Conservation (phyloP, 352 stramenopile species). For the Phytopythium litorale region DNA sequence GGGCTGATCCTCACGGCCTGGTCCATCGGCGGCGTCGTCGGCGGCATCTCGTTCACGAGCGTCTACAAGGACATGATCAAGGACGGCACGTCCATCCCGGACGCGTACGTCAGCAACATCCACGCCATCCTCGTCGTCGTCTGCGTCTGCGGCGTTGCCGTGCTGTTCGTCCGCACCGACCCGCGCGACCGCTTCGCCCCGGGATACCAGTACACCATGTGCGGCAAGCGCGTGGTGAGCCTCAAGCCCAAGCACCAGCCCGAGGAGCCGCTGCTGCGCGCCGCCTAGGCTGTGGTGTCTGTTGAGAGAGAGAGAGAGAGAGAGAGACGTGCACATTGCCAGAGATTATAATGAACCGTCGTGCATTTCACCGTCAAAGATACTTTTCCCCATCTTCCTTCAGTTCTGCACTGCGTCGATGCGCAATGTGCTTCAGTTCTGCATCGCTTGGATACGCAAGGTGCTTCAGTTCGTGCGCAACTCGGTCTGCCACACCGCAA, state of each 20-base stretch:
- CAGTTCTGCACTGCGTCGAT: too few species aligned
- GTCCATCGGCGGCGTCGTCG: constrained; percentile 70
- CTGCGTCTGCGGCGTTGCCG: constrained; percentile 43
- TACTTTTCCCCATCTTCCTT: too few species aligned
- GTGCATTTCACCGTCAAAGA: too few species aligned
- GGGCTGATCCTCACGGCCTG: constrained; percentile 70
- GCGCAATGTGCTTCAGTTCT: too few species aligned
- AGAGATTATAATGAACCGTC: too few species aligned
- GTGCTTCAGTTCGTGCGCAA: too few species aligned
- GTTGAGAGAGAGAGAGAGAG: background rate
- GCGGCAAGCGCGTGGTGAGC: constrained; percentile 48
- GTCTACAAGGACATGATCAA: constrained; percentile 36
- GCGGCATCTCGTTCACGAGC: constrained; percentile 68
- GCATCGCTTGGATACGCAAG: too few species aligned
- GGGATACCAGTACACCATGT: constrained; percentile 67
- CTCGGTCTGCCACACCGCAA: too few species aligned
- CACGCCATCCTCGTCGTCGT: constrained; percentile 61
- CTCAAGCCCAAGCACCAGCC: constrained; percentile 41
- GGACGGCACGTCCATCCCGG: constrained; percentile 25
- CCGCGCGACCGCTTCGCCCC: constrained; percentile 57
- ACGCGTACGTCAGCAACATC: constrained; percentile 66
- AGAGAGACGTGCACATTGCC: too few species aligned
- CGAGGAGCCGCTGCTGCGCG: constrained; percentile 20
- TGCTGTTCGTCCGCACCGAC: constrained; percentile 66
- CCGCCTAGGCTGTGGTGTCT: background rate